Evolutionary conservation across 306 rosid genomes (phyloP), one percentile per base, ranked within the genome.

Genomic region (Malus domestica): DNA sequence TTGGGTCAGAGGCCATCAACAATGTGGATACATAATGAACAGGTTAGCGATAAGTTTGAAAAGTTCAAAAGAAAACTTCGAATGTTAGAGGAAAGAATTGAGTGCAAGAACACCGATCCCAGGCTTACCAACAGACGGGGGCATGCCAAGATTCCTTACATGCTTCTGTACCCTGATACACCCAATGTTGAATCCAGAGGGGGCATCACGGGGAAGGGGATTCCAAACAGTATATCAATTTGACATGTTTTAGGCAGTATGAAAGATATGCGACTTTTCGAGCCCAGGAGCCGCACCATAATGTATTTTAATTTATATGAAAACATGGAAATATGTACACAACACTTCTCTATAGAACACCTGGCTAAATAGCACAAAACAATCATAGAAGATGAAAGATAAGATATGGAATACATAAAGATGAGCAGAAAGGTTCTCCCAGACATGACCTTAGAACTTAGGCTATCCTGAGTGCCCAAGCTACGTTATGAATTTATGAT

Each of bases 111-210:
- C 52, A 77, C 68, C n/a, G 88, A 86, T 72, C 83, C 86, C 32
- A 80, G 67, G 81, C 90, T 86, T 44, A 86, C 85, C 84, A 93
- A 90, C 82, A 87, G 96, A 78, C 58, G 74, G 1, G 91, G 90
- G 27, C 87, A 85, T 23, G 83, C 78, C 1, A 82, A 82, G 42
- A 82, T 86, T 62, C 87, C 87, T 4, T 85, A 86, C 78, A 77
- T 64, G 70, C 85, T 81, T 51, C 69, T 88, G 80, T 78, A 72
- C 51, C 90, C 90, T 25, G 83, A 80, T 46, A 83, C 79, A 18
- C 82, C 88, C 60, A 73, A 82, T 80, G 78, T 51, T 75, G 83
- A 75, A 55, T 76, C 83, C 68, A 74, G 80, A 75, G 80, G 73
- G 23, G 89, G 77, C n/a, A 77, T 82, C 79, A 81, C 75, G 2